Base-by-base conservation (phyloP, 768 basidiomycete species). In the Panaeolus cyanescens region DNA sequence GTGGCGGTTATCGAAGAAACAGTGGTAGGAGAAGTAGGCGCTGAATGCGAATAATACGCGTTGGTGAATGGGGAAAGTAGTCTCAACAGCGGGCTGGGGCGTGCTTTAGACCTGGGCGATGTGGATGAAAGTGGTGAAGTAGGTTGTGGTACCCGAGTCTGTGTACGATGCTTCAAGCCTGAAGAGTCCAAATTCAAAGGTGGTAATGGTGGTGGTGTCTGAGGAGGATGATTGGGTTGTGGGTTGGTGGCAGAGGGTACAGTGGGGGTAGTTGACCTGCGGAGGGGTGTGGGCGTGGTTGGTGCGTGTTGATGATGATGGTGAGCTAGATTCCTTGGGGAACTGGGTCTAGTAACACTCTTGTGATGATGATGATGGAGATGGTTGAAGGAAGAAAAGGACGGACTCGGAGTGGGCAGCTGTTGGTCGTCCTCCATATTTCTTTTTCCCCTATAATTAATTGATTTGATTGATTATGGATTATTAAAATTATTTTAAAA, bases 331-430 rank as follows among this genome's bases (percentile, higher is more conserved):
- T 8, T 22, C 25, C 22, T 50, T 13, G 22, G 25, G 15, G 45
- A 50, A 25, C 22, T 13, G 30, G 39, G n/a, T 20, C 19, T 37
- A 40, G 39, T 19, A 34, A 7, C 13, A 34, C 13, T 6, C 6
- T 34, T 34, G 13, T 34, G n/a, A 12, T 40, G 8, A 40, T 40
- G 39, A 40, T 40, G 45, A 50, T 50, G 45, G 45, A 50, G 22
- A 50, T 42, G 19, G 39, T 20, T 42, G 12, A 42, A 42, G 19
- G 45, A 50, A 50, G 45, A 50, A 50, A 50, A 50, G 45, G 45
- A 50, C 25, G 45, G 45, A 50, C 45, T 50, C 25, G 45, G 45
- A 50, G 45, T 50, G 45, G 45, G 45, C 45, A 50, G 12, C 45
- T 25, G 42, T 25, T 50, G 45, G 33, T 34, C 33, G 8, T 50